These are phyloP conservation scores for Hansenula lynferdii DNA, from an alignment of 1,139 yeast genomes.

Conservation along the genomic window DNA sequence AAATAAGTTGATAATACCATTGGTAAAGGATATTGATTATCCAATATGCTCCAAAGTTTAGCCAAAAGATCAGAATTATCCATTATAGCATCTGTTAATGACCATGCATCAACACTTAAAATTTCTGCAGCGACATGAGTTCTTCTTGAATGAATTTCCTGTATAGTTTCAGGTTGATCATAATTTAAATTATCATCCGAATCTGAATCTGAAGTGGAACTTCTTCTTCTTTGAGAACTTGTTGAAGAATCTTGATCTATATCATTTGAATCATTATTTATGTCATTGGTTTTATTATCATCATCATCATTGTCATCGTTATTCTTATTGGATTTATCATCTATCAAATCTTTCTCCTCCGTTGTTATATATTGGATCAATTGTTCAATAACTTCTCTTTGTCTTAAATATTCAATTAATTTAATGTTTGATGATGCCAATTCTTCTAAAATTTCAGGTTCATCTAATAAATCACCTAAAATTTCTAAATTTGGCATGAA, in stretches of 20 bases:
- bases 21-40: conserved; percentile 57
- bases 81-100: conserved; percentile 87
- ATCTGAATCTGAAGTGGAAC: conserved; percentile 23
- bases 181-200: conserved; percentile 26
- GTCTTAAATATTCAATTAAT: conserved; percentile 74
- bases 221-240: too few relatives aligned
- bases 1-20: conserved; percentile 81
- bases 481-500: conserved; percentile 34
- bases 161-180: conserved; percentile 35
- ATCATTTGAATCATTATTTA: conserved; percentile 17
- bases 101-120: conserved; percentile 91
- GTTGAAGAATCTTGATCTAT: conserved; percentile 18
- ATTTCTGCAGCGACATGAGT: conserved; percentile 92
- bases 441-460: conserved; percentile 82
- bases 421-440: conserved; percentile 77
- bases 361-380: conserved; percentile 63
- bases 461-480: conserved; percentile 72
- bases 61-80: conserved; percentile 62
- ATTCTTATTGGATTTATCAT: too few relatives aligned
- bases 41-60: conserved; percentile 77
- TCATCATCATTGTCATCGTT: too few relatives aligned
- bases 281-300: conserved; percentile 15
- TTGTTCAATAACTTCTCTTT: conserved; percentile 60
- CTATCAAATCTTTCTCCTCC: conserved; percentile 34
- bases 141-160: conserved; percentile 57